A percentile compares a stretch with the other conserved stretches of the same genome.
These are phyloP conservation scores for Spergularia azorica DNA, from an alignment of 179 eudicot genomes.

Conservation along the genomic window DNA sequence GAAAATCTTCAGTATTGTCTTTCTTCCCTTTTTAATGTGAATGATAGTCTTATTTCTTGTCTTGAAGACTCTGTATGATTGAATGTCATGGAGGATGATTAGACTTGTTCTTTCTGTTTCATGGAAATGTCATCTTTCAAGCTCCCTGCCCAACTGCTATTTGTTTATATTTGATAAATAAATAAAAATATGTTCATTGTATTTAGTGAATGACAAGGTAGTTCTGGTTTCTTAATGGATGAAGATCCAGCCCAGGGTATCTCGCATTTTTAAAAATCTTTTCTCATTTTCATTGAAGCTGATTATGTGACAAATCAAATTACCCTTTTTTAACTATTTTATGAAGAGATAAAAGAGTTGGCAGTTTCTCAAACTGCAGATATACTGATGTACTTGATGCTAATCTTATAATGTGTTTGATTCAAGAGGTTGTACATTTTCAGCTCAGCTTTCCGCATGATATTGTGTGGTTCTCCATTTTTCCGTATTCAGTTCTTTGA, in stretches of 20 bases:
- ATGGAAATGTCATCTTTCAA: background rate
- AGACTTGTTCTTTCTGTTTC: background rate
- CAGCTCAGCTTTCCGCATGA: background rate
- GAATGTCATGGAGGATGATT: background rate
- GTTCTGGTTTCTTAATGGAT: background rate
- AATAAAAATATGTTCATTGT: background rate
- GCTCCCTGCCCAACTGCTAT: background rate
- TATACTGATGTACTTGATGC: background rate
- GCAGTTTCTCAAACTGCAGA: background rate
- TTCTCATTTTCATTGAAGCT: background rate
- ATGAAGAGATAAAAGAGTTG: background rate
- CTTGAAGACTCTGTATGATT: background rate
- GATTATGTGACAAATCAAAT: background rate
- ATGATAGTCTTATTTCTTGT: background rate
- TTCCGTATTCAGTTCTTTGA: conserved; percentile 7
- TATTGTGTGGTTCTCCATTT: background rate
- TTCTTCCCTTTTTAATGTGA: background rate
- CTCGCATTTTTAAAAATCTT: background rate
- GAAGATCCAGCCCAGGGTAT: background rate
- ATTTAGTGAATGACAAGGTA: too few species aligned
- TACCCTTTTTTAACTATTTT: background rate
- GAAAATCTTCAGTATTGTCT: background rate
- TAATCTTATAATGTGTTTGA: background rate
- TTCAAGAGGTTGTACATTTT: background rate
- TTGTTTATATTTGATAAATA: background rate